phyloP scores from a whole-genome alignment of 192 early-diverging fungal genomes.

The Backusella psychrophila region DNA sequence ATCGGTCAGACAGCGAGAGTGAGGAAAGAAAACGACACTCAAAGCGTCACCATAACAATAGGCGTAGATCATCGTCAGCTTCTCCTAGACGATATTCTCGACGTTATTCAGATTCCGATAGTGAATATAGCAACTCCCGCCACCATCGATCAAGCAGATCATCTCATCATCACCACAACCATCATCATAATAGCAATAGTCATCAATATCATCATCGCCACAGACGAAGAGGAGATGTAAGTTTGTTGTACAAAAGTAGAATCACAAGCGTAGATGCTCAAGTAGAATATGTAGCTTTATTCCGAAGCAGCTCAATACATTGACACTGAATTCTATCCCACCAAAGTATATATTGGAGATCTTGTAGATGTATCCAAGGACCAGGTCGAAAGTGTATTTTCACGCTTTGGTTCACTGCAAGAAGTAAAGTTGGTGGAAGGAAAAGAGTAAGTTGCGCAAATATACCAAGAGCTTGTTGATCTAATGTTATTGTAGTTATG shows the following conservation, averaged over 20 bases:
- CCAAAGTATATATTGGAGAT: constrained; percentile 52
- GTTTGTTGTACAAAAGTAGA: not conserved
- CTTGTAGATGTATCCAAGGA: constrained; percentile 30
- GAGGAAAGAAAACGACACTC: not conserved
- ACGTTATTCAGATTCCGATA: constrained; percentile 15
- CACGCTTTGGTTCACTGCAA: constrained; percentile 44
- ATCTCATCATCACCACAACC: not conserved
- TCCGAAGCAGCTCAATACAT: constrained; percentile 46
- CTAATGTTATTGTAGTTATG: constrained; percentile 29
- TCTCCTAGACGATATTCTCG: constrained; percentile 6
- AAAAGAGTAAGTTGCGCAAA: constrained; percentile 32
- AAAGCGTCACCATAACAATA: not conserved
- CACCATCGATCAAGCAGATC: not conserved
- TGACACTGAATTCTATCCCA: constrained; percentile 51
- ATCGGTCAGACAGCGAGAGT: constrained; percentile 9
- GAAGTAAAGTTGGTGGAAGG: constrained; percentile 49
- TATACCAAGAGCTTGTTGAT: not conserved
- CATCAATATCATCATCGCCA: not conserved
- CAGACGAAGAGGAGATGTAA: constrained; percentile 1
- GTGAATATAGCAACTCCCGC: constrained; percentile 6
- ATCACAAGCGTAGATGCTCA: not conserved
- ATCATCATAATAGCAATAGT: not conserved
- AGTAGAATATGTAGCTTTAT: constrained; percentile 31
- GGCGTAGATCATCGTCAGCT: constrained; percentile 11
- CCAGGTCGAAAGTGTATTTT: constrained; percentile 33